Evolutionary conservation across 2,329 filamentous ascomycete species (phyloP).

Genomic region (Hymenoscyphus fraxineus): DNA sequence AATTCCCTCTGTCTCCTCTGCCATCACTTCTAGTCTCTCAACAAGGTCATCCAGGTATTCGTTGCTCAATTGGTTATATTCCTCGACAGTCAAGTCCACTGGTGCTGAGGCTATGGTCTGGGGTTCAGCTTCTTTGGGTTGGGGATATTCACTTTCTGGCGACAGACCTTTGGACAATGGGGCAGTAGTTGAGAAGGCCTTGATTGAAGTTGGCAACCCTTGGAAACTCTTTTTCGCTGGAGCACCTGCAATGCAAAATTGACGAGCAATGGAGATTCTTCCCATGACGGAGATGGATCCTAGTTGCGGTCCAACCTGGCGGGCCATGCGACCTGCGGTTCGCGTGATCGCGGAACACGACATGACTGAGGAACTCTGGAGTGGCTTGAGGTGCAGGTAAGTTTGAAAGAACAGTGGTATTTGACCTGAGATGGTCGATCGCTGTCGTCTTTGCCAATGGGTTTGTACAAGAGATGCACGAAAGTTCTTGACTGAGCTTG

Average conservation of each 20-base stretch:
- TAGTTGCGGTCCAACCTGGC: slow-evolving; percentile 3
- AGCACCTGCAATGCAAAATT: slow-evolving; percentile 3
- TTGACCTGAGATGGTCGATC: not conserved
- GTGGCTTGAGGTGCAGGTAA: not conserved
- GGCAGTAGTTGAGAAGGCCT: slow-evolving; percentile 37
- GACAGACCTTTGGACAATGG: slow-evolving; percentile 49
- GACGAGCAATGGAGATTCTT: slow-evolving; percentile 4
- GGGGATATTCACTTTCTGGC: slow-evolving; percentile 55
- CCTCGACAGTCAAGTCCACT: slow-evolving; percentile 61
- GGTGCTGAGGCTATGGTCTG: slow-evolving; percentile 46
- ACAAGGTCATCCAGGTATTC: slow-evolving; percentile 62
- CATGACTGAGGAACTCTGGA: slow-evolving; percentile 14
- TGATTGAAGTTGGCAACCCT: not conserved
- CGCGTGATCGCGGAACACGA: slow-evolving; percentile 14
- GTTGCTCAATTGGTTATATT: slow-evolving; percentile 78
- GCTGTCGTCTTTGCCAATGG: not conserved
- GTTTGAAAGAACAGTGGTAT: not conserved
- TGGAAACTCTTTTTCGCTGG: not conserved
- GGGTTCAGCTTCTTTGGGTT: slow-evolving; percentile 41
- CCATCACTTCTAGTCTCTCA: slow-evolving; percentile 63
- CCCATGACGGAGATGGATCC: not conserved
- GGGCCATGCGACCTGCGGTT: slow-evolving; percentile 14
- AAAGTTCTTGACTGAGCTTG: slow-evolving; percentile 14
- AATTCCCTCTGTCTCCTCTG: slow-evolving; percentile 70
- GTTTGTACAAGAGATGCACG: not conserved